phyloP scores from a whole-genome alignment of 2,329 filamentous ascomycete genomes.

The Xylaria sp. region DNA sequence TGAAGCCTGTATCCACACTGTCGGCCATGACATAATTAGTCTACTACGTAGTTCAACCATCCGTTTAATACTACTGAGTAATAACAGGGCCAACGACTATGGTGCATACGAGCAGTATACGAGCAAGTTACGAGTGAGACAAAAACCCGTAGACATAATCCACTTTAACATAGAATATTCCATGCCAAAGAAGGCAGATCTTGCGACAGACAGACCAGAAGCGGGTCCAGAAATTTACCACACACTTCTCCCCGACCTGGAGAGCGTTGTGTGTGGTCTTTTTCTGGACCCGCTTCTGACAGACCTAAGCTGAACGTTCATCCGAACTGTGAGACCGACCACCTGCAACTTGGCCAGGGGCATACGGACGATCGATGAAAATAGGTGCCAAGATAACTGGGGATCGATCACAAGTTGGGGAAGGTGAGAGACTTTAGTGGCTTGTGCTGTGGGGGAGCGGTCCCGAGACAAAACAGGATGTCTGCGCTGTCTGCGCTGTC shows the following conservation, averaged over 20 bases:
- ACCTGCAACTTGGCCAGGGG: not conserved
- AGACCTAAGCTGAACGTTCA: not conserved
- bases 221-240: no score
- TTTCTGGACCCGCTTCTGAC: no score
- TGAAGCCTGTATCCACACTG: not conserved
- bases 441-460: slow-evolving; percentile 9
- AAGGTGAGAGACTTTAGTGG: not conserved
- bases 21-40: no score
- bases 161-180: not conserved
- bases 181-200: slow-evolving; percentile 5
- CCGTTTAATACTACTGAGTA: no score
- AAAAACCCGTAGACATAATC: not conserved
- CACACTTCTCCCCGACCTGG: no score
- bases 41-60: no score
- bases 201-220: not conserved
- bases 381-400: slow-evolving; percentile 21
- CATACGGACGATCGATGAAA: slow-evolving; percentile 15
- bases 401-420: slow-evolving; percentile 17
- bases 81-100: no score
- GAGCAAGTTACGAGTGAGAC: not conserved
- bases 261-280: no score
- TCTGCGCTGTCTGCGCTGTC: no score
- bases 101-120: no score
- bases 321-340: not conserved
- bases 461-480: not conserved